These are phyloP conservation scores for Talaromyces islandicus DNA, from an alignment of 2,329 filamentous ascomycete genomes.

Conservation along the genomic window DNA sequence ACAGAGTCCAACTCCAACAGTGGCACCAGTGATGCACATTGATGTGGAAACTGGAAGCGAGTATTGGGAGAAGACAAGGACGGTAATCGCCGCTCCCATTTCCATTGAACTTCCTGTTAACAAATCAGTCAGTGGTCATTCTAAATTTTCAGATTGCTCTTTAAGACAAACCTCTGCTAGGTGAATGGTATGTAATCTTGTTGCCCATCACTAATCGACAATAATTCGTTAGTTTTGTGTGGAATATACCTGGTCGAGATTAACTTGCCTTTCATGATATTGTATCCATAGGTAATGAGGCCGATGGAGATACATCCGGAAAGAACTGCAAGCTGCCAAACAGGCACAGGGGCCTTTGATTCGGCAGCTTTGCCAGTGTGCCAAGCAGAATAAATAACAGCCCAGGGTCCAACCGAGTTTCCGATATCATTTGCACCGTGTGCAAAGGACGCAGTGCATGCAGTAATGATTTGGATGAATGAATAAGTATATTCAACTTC, in stretches of 20 bases:
- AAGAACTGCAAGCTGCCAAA: conserved; percentile 50
- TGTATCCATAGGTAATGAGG: conserved; percentile 70
- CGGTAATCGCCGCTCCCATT: conserved; percentile 70
- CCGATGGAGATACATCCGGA: conserved; percentile 33
- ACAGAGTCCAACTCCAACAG: conserved; percentile 71
- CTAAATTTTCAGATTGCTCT: neutral
- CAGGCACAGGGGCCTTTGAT: conserved; percentile 57
- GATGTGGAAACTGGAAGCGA: conserved; percentile 70
- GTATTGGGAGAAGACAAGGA: conserved; percentile 70
- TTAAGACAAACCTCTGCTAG: conserved; percentile 37
- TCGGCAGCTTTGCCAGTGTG: conserved; percentile 52
- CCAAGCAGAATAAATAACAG: conserved; percentile 65
- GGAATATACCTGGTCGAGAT: conserved; percentile 11
- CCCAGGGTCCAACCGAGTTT: conserved; percentile 65
- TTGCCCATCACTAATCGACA: conserved; percentile 65
- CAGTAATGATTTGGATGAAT: conserved; percentile 50
- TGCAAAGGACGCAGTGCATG: conserved; percentile 47
- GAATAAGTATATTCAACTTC: conserved; percentile 60
- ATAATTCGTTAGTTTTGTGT: conserved; percentile 14
- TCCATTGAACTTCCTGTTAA: conserved; percentile 61
- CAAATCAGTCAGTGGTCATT: neutral
- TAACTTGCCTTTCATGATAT: conserved; percentile 69
- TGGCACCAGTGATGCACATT: conserved; percentile 76
- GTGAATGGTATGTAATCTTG: conserved; percentile 67
- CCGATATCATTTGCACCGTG: conserved; percentile 73